These are phyloP conservation scores for Kluyveromyces marxianus DNA, from an alignment of 1,139 yeast genomes.

Conservation along the genomic window DNA sequence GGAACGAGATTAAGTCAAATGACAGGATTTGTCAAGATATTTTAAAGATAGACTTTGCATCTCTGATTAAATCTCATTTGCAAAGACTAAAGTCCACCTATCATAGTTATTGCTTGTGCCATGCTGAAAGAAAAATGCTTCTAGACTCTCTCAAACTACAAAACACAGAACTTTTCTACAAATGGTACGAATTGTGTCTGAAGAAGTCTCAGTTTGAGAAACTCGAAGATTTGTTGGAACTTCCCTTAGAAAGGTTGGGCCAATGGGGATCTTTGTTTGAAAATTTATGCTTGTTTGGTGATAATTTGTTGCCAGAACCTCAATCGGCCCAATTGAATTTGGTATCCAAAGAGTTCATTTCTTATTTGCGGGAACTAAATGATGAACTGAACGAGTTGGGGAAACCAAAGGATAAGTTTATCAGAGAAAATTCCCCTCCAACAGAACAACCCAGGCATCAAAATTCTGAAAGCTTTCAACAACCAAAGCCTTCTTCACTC, in stretches of 20 bases:
- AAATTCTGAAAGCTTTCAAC: neutral
- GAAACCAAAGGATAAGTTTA: neutral
- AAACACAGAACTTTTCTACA: slow-evolving; percentile 12
- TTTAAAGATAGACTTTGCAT: slow-evolving; percentile 22
- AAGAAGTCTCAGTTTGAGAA: slow-evolving; percentile 13
- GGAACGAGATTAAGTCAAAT: slow-evolving; percentile 2
- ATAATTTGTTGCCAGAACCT: slow-evolving; percentile 1
- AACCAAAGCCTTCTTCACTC: too few species aligned
- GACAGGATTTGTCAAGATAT: slow-evolving; percentile 1
- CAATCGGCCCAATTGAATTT: neutral
- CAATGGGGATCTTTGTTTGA: slow-evolving; percentile 18
- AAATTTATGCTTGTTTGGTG: slow-evolving; percentile 7
- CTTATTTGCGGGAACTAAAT: neutral
- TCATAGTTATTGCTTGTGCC: slow-evolving; percentile 20
- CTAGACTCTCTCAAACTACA: slow-evolving; percentile 16
- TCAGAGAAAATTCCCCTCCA: neutral
- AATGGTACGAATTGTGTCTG: slow-evolving; percentile 26
- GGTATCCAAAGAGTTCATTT: neutral
- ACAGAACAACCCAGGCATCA: neutral
- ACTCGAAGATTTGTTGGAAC: slow-evolving; percentile 19
- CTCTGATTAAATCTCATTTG: slow-evolving; percentile 22
- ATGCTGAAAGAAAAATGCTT: slow-evolving; percentile 22
- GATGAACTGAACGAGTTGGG: neutral
- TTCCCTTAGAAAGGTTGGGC: slow-evolving; percentile 20
- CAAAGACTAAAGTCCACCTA: slow-evolving; percentile 31